phyloP scores from a whole-genome alignment of 805 yeast species.

The Candida koratica region DNA sequence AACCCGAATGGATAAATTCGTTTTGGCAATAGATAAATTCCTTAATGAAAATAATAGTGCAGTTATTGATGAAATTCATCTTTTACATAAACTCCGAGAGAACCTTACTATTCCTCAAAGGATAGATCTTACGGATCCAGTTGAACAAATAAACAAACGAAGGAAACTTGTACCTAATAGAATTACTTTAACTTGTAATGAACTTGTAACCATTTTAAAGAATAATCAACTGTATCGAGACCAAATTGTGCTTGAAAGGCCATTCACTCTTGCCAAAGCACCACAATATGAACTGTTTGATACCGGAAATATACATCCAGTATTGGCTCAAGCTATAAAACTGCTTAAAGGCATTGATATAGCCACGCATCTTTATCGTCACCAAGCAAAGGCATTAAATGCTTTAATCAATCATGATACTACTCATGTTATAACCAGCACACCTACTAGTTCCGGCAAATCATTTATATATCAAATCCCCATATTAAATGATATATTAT shows the following conservation, averaged over 20 bases:
- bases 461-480: constrained; percentile 90
- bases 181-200: constrained; percentile 37
- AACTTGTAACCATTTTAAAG: constrained; percentile 49
- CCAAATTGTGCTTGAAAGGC: constrained; percentile 57
- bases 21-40: constrained; percentile 14
- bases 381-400: constrained; percentile 77
- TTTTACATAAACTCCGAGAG: constrained; percentile 2
- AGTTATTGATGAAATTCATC: constrained; percentile 5
- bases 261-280: constrained; percentile 40
- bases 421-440: constrained; percentile 79
- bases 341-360: constrained; percentile 42
- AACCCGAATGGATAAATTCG: constrained; percentile 54
- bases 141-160: constrained; percentile 16
- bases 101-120: constrained; percentile 9
- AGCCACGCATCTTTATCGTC: constrained; percentile 57
- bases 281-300: constrained; percentile 45
- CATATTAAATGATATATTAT: constrained; percentile 48
- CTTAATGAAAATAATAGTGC: constrained; percentile 1
- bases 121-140: constrained; percentile 14
- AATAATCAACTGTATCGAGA: constrained; percentile 49
- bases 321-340: constrained; percentile 47
- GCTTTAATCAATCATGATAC: constrained; percentile 35
- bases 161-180: constrained; percentile 6
- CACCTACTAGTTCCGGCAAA: constrained; percentile 95
- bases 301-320: constrained; percentile 41